A percentile compares a stretch with the other conserved stretches of the same genome.
Conservation (phyloP, 768 basidiomycete species). For the Neoboletus brunneissimus region DNA sequence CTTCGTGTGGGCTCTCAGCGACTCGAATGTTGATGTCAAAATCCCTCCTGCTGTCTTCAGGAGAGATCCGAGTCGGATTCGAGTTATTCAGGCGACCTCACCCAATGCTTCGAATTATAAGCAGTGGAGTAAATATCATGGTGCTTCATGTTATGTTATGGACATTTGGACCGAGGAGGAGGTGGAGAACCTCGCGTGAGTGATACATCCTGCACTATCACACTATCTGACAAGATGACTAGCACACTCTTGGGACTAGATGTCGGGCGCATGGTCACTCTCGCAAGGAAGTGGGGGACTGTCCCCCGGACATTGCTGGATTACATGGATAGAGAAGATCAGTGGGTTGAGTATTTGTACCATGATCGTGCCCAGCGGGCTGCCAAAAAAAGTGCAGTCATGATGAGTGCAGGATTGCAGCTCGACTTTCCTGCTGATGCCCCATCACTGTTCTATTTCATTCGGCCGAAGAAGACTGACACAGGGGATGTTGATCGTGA, state of each 20-base stretch:
- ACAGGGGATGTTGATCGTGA: accelerated
- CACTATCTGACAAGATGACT: neutral
- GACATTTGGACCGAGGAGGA: neutral
- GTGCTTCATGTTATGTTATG: neutral
- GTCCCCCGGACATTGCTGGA: neutral
- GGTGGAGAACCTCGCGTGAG: neutral
- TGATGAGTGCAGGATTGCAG: too few relatives aligned
- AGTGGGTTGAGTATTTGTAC: accelerated
- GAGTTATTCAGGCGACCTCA: neutral
- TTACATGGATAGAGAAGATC: accelerated
- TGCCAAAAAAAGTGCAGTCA: too few relatives aligned
- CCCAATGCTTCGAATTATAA: neutral
- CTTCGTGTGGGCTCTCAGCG: too few relatives aligned
- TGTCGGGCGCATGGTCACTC: neutral
- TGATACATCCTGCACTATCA: neutral
- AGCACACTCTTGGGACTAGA: neutral
- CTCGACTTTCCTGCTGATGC: neutral
- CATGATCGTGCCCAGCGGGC: accelerated
- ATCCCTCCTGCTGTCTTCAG: too few relatives aligned
- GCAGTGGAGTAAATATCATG: neutral
- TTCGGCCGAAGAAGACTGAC: too few relatives aligned
- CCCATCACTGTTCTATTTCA: neutral
- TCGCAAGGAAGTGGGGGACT: neutral
- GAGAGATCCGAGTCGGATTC: neutral
- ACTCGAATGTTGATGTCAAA: too few relatives aligned